Evolutionary conservation across 2,329 filamentous ascomycete species (phyloP), one percentile per base, ranked within the genome.

Genomic region (Cladosporium sp.): DNA sequence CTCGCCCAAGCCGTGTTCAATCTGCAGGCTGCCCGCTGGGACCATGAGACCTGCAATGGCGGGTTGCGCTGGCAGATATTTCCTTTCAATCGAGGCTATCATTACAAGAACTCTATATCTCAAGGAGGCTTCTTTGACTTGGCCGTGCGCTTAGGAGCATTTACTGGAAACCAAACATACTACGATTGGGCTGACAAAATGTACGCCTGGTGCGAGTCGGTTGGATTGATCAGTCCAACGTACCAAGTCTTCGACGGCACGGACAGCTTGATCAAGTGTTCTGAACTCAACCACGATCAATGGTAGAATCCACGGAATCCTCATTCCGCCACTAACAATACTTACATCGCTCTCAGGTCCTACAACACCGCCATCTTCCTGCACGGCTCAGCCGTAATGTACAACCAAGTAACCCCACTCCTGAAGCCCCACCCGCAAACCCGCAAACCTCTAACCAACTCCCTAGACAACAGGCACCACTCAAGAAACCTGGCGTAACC

Each of bases 101-200:
- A 73, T 48, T 74, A 77, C 64, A 66, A 65, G 55, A 77, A 77
- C 61, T 70, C 72, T 35, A 77, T 79, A 48, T 76, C 76, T 5
- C 78, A 79, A 54, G 76, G 74, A n/a, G 71, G 73, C 40, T 74
- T 77, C 59, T 77, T 79, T 63, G 71, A 77, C 49, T 61, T 79
- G 8, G 73, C 73, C 8, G 68, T 74, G 8, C 62, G 70, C 22
- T 62, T 72, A 7, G 68, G 61, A 3, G 63, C 66, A 13, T 73
- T 72, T 56, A 73, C 70, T 6, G 66, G 63, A 19, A 72, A 73
- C 55, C 43, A 65, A 54, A 84, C 80, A 0, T 88, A 87, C 58
- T 56, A 74, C 72, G 78, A 88, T 59, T 89, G 85, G 85, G 79
- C 79, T 1, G 69, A 72, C 48, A 66, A 61, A 49, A 56, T 59